A percentile compares a stretch with the other conserved stretches of the same genome.
phyloP scores from a whole-genome alignment of 768 basidiomycete species.

The Lepiota brunneoincarnata region DNA sequence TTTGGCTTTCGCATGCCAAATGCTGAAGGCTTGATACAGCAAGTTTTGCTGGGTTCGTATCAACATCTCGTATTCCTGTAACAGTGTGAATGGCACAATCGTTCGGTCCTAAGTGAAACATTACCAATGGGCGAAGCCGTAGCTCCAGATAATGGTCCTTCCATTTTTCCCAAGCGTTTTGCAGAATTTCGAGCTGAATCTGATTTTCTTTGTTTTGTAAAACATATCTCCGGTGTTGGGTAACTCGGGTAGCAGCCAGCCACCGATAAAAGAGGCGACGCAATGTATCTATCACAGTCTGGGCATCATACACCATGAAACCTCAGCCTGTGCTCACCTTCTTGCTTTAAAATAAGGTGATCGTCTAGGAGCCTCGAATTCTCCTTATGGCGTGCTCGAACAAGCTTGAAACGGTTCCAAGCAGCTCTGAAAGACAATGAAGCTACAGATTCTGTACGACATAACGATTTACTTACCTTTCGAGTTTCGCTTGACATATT shows the following conservation, averaged over 20 bases:
- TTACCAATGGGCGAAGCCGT: conserved; percentile 61
- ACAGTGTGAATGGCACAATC: not conserved
- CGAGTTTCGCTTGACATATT: conserved; percentile 29
- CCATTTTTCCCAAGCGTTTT: conserved; percentile 77
- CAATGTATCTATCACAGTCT: conserved; percentile 49
- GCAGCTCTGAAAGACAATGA: not conserved
- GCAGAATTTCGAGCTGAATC: conserved; percentile 48
- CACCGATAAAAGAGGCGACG: conserved; percentile 70
- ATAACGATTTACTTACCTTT: conserved; percentile 42
- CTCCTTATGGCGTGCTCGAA: not conserved
- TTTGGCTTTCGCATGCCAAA: conserved; percentile 75
- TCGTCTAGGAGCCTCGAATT: conserved; percentile 64
- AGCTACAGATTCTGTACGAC: not conserved
- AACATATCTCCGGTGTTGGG: conserved; percentile 56
- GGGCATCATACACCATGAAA: conserved; percentile 1
- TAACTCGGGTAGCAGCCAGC: conserved; percentile 56
- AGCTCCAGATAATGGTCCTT: conserved; percentile 67
- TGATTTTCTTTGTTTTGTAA: conserved; percentile 64
- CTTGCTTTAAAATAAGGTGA: conserved; percentile 75
- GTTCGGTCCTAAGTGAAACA: not conserved
- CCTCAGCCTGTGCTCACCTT: conserved; percentile 46
- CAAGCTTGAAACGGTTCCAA: conserved; percentile 7
- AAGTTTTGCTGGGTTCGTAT: conserved; percentile 57
- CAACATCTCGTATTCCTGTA: conserved; percentile 58
- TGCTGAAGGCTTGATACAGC: conserved; percentile 63